Conservation (phyloP, 768 basidiomycete species). For the Naganishia randhawae region DNA sequence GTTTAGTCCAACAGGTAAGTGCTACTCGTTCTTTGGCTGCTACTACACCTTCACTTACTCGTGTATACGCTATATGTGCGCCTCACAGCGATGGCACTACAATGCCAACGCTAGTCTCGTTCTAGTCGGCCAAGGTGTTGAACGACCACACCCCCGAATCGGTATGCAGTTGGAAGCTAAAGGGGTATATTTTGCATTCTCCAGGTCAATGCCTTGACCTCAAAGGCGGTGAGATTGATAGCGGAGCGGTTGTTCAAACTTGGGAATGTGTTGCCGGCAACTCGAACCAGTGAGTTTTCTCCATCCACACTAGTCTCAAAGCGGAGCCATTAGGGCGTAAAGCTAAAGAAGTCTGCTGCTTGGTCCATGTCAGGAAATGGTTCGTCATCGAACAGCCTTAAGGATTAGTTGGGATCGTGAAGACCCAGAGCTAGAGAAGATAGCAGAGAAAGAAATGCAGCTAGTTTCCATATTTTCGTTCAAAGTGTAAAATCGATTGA, state of each 20-base stretch:
- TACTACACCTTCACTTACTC: background rate
- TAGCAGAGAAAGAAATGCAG: too few species aligned
- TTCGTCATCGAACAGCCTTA: conserved; percentile 11
- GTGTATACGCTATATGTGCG: too few species aligned
- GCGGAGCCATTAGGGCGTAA: background rate
- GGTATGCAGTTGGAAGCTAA: background rate
- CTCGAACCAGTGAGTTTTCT: conserved; percentile 27
- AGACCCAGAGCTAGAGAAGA: too few species aligned
- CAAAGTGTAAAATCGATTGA: background rate
- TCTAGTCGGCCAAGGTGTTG: conserved; percentile 12
- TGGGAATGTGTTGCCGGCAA: conserved; percentile 30
- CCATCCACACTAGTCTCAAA: too few species aligned
- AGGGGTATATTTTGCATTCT: background rate
- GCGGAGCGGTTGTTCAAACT: conserved; percentile 35
- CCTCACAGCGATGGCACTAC: conserved; percentile 6
- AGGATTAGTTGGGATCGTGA: too few species aligned
- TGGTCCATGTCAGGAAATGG: background rate
- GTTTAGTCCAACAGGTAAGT: conserved; percentile 7
- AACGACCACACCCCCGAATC: background rate
- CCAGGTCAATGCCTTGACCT: conserved; percentile 36
- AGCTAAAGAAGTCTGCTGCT: background rate
- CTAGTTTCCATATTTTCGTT: too few species aligned
- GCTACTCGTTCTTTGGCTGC: background rate
- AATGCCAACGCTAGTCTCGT: background rate
- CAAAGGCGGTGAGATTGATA: conserved; percentile 29